phyloP scores from a whole-genome alignment of 805 yeast genomes.

The Kodamaea neixiangensis region DNA sequence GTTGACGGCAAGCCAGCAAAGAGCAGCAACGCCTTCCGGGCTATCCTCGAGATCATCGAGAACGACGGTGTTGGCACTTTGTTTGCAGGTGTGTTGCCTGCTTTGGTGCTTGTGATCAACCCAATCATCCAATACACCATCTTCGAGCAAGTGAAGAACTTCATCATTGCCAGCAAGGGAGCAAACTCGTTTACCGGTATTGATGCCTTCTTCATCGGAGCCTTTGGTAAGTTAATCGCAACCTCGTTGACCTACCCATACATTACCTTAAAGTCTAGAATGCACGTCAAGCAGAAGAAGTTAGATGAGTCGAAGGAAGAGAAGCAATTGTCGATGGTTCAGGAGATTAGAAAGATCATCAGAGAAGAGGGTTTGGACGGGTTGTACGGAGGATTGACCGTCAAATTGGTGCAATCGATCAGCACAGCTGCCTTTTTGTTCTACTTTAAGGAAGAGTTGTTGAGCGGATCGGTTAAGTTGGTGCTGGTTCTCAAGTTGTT shows the following conservation, averaged over 20 bases:
- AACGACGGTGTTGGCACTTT: constrained; percentile 72
- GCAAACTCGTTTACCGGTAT: constrained; percentile 55
- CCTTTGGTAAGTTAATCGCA: constrained; percentile 86
- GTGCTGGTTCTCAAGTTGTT: constrained; percentile 44
- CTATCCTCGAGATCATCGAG: constrained; percentile 61
- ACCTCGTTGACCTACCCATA: constrained; percentile 89
- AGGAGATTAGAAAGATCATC: constrained; percentile 59
- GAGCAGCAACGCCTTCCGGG: constrained; percentile 50
- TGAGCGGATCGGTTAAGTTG: constrained; percentile 55
- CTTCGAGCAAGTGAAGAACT: constrained; percentile 80
- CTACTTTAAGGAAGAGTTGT: constrained; percentile 85
- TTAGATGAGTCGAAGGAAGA: constrained; percentile 21
- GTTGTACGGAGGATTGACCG: constrained; percentile 77
- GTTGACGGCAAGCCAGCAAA: constrained; percentile 21
- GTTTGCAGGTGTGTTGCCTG: constrained; percentile 86
- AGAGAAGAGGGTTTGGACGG: constrained; percentile 72
- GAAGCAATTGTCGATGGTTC: constrained; percentile 41
- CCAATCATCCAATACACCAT: constrained; percentile 92
- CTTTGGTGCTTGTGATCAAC: constrained; percentile 79
- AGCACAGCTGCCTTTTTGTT: constrained; percentile 88
- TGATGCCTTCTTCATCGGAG: constrained; percentile 86
- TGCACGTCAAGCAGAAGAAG: constrained; percentile 61
- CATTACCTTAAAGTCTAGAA: constrained; percentile 83
- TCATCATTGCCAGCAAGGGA: constrained; percentile 56
- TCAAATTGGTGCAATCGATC: constrained; percentile 82